Conservation (phyloP, 192 early-diverging fungal species). For the Coemansia brasiliensis region DNA sequence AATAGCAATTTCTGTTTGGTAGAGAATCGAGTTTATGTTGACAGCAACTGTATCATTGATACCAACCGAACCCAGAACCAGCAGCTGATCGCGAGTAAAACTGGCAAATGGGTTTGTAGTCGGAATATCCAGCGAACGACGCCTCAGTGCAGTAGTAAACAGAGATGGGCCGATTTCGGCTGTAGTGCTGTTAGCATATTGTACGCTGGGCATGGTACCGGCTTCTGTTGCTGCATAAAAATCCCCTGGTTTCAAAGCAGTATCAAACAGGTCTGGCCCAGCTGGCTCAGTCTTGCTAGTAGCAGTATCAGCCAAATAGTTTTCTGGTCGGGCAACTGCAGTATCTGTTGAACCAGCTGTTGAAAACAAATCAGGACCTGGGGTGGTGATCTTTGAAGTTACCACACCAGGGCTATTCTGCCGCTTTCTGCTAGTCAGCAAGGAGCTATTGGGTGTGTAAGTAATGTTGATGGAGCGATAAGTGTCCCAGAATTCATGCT, state of each 20-base stretch:
- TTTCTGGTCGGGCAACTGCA: conserved; percentile 15
- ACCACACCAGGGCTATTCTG: background rate
- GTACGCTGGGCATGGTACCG: conserved; percentile 34
- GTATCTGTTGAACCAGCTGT: conserved; percentile 1
- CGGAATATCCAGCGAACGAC: conserved; percentile 24
- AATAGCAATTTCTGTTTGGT: conserved; percentile 43
- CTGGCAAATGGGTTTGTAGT: conserved; percentile 26
- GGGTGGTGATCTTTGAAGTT: conserved; percentile 21
- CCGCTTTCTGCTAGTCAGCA: conserved; percentile 17
- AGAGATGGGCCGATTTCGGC: conserved; percentile 23
- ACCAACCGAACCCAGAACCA: conserved; percentile 51
- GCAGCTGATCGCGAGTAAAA: conserved; percentile 31
- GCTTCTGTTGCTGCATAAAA: conserved; percentile 37
- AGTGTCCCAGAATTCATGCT: conserved; percentile 64
- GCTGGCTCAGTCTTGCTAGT: conserved; percentile 14
- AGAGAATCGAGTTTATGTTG: conserved; percentile 70
- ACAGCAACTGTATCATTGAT: conserved; percentile 62
- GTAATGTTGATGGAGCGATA: conserved; percentile 53
- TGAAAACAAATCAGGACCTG: conserved; percentile 25
- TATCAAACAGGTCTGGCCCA: conserved; percentile 1
- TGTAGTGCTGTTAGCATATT: conserved; percentile 20
- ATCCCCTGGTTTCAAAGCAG: conserved; percentile 10
- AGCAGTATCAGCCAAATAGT: conserved; percentile 13
- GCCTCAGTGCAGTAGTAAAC: conserved; percentile 17
- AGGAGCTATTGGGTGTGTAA: conserved; percentile 24